These are phyloP conservation scores for Coniochaeta ligniaria DNA, from an alignment of 2,329 filamentous ascomycete genomes.

Conservation along the genomic window DNA sequence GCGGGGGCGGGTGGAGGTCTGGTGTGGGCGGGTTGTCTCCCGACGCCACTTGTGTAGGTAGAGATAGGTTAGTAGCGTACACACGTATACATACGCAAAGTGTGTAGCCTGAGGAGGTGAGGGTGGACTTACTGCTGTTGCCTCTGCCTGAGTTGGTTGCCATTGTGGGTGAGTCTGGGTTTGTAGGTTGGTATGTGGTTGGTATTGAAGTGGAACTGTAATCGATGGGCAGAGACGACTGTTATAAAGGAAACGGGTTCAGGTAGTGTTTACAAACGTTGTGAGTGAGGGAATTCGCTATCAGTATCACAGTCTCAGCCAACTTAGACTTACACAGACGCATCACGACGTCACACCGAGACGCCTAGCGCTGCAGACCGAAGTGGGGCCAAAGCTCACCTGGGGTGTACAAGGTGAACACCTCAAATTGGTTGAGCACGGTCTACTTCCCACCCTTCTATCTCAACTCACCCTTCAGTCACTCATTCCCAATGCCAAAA, in stretches of 20 bases:
- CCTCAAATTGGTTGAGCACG: background rate
- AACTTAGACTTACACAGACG: background rate
- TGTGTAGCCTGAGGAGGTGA: background rate
- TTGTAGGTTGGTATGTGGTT: background rate
- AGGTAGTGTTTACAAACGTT: too few relatives aligned
- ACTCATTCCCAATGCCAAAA: background rate
- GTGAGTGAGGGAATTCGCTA: background rate
- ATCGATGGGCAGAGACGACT: too few relatives aligned
- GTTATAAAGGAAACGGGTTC: too few relatives aligned
- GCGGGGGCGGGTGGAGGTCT: background rate
- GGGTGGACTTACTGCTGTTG: background rate
- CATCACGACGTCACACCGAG: background rate
- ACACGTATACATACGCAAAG: too few relatives aligned
- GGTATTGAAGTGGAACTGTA: background rate
- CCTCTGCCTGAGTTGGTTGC: slow-evolving; percentile 1
- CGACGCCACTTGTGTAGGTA: background rate
- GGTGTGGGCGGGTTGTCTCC: background rate
- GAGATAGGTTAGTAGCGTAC: too few relatives aligned
- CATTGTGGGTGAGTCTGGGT: background rate
- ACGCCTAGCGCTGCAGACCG: background rate
- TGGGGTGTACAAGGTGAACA: background rate
- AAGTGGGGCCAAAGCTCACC: too few relatives aligned
- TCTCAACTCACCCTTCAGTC: background rate
- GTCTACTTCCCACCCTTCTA: background rate
- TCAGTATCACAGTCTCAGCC: background rate